Conservation (phyloP, 176 grass and related monocot species). For the Aegilops umbellulata region DNA sequence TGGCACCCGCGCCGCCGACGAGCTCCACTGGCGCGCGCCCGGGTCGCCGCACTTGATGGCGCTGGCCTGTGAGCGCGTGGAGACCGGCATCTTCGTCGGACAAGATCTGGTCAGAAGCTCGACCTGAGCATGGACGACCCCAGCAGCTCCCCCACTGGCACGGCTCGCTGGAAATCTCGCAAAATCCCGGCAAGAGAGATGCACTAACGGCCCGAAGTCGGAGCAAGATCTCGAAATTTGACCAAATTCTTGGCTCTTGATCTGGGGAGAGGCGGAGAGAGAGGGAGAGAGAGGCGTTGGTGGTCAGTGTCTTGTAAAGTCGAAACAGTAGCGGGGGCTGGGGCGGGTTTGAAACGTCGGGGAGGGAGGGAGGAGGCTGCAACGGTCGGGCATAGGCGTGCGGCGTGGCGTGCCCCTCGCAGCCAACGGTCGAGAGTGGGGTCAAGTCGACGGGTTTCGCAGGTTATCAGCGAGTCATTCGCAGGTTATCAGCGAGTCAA, state of each 20-base stretch:
- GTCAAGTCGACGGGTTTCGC: background rate
- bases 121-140: conserved; percentile 41
- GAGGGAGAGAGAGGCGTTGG: conserved; percentile 7
- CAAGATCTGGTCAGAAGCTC: conserved; percentile 19
- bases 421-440: conserved; percentile 41
- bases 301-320: conserved; percentile 9
- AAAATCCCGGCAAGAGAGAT: background rate
- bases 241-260: conserved; percentile 14
- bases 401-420: too few species aligned
- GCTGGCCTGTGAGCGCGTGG: conserved; percentile 56
- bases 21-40: background rate
- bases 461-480: background rate
- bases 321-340: background rate
- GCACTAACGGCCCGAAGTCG: background rate
- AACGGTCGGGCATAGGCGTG: conserved; percentile 45
- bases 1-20: conserved; percentile 8
- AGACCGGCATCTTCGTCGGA: conserved; percentile 62
- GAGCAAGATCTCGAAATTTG: background rate
- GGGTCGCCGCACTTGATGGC: conserved; percentile 15
- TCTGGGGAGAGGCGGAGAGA: background rate
- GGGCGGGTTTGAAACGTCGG: conserved; percentile 29
- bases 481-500: background rate
- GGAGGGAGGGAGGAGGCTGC: conserved; percentile 27
- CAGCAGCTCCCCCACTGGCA: background rate
- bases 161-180: background rate